phyloP scores from a whole-genome alignment of 2,329 filamentous ascomycete species.

The Talaromyces albobiverticillius region DNA sequence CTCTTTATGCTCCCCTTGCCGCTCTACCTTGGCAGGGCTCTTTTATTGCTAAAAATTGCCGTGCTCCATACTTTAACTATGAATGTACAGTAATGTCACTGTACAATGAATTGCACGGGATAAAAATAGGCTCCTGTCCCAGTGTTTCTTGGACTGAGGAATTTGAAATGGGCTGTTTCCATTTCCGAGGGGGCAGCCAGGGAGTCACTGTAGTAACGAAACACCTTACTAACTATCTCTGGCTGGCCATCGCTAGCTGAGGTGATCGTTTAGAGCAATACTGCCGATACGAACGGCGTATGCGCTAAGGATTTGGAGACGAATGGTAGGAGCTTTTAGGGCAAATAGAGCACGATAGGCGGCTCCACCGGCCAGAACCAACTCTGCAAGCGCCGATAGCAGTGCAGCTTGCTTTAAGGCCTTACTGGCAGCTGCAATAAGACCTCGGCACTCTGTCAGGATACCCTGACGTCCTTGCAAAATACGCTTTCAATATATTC shows the following conservation, averaged over 20 bases:
- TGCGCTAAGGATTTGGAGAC: too few relatives aligned
- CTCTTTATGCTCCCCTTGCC: not conserved
- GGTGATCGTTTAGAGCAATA: not conserved
- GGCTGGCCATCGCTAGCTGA: too few relatives aligned
- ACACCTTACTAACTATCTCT: too few relatives aligned
- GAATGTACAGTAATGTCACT: not conserved
- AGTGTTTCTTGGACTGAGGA: not conserved
- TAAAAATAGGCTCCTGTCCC: too few relatives aligned
- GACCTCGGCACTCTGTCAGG: too few relatives aligned
- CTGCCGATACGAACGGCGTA: not conserved
- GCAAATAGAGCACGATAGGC: not conserved
- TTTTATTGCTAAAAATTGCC: not conserved
- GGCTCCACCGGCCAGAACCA: not conserved
- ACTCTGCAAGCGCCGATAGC: constrained; percentile 2
- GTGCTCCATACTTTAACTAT: not conserved
- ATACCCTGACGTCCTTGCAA: too few relatives aligned
- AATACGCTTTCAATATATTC: too few relatives aligned
- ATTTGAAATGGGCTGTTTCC: not conserved
- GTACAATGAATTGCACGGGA: not conserved
- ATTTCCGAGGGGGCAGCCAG: not conserved
- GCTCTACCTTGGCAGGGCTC: not conserved
- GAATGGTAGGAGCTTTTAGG: not conserved
- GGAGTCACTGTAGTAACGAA: not conserved
- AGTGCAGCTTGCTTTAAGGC: constrained; percentile 4
- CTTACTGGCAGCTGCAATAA: too few relatives aligned